Evolutionary conservation across 768 basidiomycete genomes (phyloP).

Genomic region (Kwoniella sp.): DNA sequence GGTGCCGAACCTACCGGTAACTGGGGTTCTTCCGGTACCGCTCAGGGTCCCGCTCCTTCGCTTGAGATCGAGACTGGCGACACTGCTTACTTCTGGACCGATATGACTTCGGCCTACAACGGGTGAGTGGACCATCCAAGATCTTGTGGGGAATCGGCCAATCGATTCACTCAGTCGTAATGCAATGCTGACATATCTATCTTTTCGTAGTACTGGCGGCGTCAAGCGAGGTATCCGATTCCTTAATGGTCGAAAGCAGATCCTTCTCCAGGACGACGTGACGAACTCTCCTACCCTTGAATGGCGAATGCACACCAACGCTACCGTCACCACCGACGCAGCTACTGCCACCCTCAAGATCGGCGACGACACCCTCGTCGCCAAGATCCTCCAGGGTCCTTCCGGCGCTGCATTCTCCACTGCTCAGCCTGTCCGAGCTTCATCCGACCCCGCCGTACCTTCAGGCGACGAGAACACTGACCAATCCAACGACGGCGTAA

Average conservation of each 20-base stretch:
- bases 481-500: conserved; percentile 75
- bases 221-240: conserved; percentile 81
- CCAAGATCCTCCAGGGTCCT: conserved; percentile 70
- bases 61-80: conserved; percentile 66
- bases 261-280: conserved; percentile 92
- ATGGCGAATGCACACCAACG: conserved; percentile 97
- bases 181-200: conserved; percentile 9
- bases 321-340: conserved; percentile 62
- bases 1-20: conserved; percentile 63
- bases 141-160: too few species aligned
- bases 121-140: conserved; percentile 23
- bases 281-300: conserved; percentile 60
- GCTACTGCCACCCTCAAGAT: conserved; percentile 76
- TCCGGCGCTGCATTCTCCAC: conserved; percentile 68
- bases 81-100: conserved; percentile 77
- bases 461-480: conserved; percentile 58
- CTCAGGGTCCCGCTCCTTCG: conserved; percentile 84
- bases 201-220: conserved; percentile 58
- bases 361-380: conserved; percentile 67
- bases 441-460: conserved; percentile 68
- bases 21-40: conserved; percentile 62
- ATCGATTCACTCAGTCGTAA: too few species aligned
- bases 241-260: conserved; percentile 80
- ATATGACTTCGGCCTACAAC: conserved; percentile 70
- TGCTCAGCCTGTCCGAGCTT: conserved; percentile 62